Base-by-base conservation (phyloP, 352 stramenopile genomes). In the Pythium phragmiticola region DNA sequence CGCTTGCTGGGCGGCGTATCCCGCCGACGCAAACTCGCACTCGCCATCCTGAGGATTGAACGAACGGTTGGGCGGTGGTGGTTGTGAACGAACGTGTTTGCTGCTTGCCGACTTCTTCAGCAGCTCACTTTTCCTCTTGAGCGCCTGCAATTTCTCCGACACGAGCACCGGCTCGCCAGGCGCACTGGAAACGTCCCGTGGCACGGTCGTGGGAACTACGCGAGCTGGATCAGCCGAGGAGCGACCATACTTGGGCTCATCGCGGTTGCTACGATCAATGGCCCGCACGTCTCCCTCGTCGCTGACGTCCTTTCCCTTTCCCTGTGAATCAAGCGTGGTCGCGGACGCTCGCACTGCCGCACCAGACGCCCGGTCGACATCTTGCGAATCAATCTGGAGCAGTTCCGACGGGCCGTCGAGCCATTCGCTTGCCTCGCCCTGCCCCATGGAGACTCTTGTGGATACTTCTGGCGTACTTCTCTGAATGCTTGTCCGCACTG, bases 81-180 rank as follows among this genome's bases (percentile, higher is more conserved):
- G 53, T 33, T 54, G 28, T 6, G 13, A 37, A 66, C 12, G 17
- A 17, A 21, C 14, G 36, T 75, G 75, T 45, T 81, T 87, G 4
- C 60, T 57, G 54, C 77, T 85, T n/a, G 71, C 60, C 7, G 75
- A 74, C 41, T 78, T 80, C 6, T 75, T 73, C 17, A 88, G 48
- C 17, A 84, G 63, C 34, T 69, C 73, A 3, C 80, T 72, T 69
- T 89, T 92, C 47, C 74, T 73, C 67, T 87, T 90, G 26, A 93
- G 68, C 2, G 74, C 65, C 46, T 71, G 62, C 19, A 93, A 58
- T 33, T 89, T 91, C 6, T 80, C 74, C n/a, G 33, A 39, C 4
- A 57, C 30, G 2, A 70, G 58, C 14, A 86, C 75, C 4, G 84
- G 66, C 12, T 81, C 69, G 6, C 48, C 34, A 4, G 60, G 57